Evolutionary conservation across 345 rosid genomes (phyloP), one percentile per base, ranked within the genome.

Genomic region (Brassica napus): DNA sequence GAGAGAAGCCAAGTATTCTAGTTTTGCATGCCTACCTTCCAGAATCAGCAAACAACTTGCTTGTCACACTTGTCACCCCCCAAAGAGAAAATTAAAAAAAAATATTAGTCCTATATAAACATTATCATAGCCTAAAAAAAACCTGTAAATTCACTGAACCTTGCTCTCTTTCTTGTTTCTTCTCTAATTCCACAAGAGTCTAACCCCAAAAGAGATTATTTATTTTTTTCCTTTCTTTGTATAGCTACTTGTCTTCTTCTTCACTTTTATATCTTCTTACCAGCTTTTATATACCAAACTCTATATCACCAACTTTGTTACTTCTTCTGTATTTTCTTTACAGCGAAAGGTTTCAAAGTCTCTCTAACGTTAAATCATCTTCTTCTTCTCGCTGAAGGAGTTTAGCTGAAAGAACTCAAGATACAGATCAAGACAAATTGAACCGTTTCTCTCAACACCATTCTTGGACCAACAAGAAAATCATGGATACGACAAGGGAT

Each of bases 91-190:
- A 3, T 14, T 9, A 10, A 58, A 21, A 21, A 21, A 8, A 21
- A 21, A 8, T 23, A 3, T 34, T 5, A 10, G 18, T 42, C 7
- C 2, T 71, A 11, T 60, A 6, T 28, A 18, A 58, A 37, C 14
- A 4, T 47, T 21, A 42, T 7, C 14, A 30, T 2, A 7, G n/a
- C 10, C 12, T 4, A 23, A 8, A 21, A 8, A 9, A 73, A 67
- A 68, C 69, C 83, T 80, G 64, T 49, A 81, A 81, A 81, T 81
- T 59, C 80, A 76, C n/a, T 81, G 80, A 76, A 81, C 80, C 77
- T 76, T 76, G 77, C 80, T 59, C 65, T 81, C 52, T 81, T 81
- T 75, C 76, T 2, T 69, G 71, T 70, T 75, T 65, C 76, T 31
- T 47, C 73, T 75, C 73, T 75, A 73, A 76, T 71, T 75, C 72